Base-by-base conservation (phyloP, 495 filamentous ascomycete genomes). In the Neurospora sp. region DNA sequence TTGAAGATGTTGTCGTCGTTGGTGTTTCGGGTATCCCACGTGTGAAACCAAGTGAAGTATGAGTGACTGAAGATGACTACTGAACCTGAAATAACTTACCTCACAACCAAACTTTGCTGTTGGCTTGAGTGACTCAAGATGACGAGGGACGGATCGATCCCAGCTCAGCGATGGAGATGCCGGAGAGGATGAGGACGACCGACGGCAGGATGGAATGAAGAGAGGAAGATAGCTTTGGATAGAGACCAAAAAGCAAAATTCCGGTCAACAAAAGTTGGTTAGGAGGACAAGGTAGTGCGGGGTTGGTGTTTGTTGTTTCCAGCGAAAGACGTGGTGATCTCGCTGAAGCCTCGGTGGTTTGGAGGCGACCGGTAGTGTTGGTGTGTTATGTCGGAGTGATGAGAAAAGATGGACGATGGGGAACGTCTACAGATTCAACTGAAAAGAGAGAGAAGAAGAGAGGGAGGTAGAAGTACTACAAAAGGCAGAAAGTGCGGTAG, bases 211-310 rank as follows among this genome's bases (percentile, higher is more conserved):
- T 53, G 31, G 8, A 71, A 61, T 16, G 35, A 5, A 22, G 44
- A 44, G 5, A 65, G 38, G 70, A 72, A 42, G 71, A 69, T 68
- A 27, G 48, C 70, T 42, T 44, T 37, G 41, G 40, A 59, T 71
- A 14, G 41, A 70, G 61, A 74, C 39, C 73, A 69, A 74, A 72
- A 72, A 73, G 16, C 71, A 74, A 74, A 73, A 73, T 16, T 69
- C 70, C 70, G 73, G 70, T 46, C 39, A 69, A 39, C 35, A 37
- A 18, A 68, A 42, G 27, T 70, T 72, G 68, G 70, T 70, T 72
- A 73, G 70, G 53, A 48, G 20, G 22, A 22, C 11, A 12, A 59
- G 48, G 48, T 59, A 2, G 20, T 59, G 20, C 48, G 48, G 48
- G 20, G 20, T 59, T 22, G 48, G 6, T 27, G 48, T 59, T 59